Evolutionary conservation across 176 grass and related monocot species (phyloP), one percentile per base, ranked within the genome.

Genomic region (Otatea glauca): DNA sequence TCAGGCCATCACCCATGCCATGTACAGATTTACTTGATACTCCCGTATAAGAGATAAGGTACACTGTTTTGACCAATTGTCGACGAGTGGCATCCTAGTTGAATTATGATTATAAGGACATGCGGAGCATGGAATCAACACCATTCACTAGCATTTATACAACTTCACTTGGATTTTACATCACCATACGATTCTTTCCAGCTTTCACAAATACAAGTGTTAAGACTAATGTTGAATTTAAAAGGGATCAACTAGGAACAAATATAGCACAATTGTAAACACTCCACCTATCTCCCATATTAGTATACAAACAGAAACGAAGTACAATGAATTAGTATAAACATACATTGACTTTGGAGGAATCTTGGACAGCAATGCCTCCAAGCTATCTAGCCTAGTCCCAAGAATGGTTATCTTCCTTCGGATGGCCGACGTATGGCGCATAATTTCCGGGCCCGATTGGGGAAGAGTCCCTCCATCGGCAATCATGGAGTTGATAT

Each of bases 341-440:
- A 37, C 75, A 61, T 91, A 94, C 92, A 92, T 88, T 32, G 84
- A 80, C 61, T 87, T 86, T 48, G 66, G 86, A 61, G 87, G 87
- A 41, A 85, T 45, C 69, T 70, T 82, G 77, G 92, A 65, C 20
- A 94, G 76, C 76, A 91, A 56, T 8, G 51, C 68, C 32, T 94
- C 87, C 65, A 94, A 63, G 84, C 75, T 92, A 24, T 89, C 92
- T 8, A 94, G 70, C 68, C 87, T 86, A 20, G 84, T 94, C 10
- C 81, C 72, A 53, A 94, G 87, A 87, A 92, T 92, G 13, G 92
- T 85, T 47, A 87, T 82, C 42, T 81, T 83, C 58, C 92, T 87
- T 41, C 84, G 79, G 25, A 94, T 70, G 6, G 80, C 84, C 24
- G 89, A 85, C 18, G 86, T 49, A 75, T 84, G 82, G 47, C 89